Evolutionary conservation across 208 protist genomes (phyloP).

Genomic region (Leishmania gerbilli): DNA sequence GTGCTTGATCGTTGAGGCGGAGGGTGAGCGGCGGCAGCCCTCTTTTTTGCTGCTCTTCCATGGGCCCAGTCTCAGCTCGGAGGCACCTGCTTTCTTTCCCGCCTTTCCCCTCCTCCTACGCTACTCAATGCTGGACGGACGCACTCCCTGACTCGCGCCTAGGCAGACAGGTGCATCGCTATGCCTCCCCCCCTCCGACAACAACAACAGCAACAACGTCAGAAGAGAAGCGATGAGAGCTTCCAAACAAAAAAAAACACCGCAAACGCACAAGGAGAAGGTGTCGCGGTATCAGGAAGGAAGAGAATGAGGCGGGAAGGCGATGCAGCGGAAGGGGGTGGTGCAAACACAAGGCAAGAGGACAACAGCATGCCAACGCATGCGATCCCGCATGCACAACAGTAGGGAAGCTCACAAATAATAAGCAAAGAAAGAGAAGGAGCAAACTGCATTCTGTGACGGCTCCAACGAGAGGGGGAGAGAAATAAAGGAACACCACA

Average conservation of each 20-base stretch:
- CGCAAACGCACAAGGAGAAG: not conserved
- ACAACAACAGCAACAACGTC: not conserved
- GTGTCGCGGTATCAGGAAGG: not conserved
- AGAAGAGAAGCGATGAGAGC: not conserved
- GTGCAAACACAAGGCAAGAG: not conserved
- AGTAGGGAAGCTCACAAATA: not conserved
- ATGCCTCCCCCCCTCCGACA: not conserved
- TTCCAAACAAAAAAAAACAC: not conserved
- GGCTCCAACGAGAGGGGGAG: not conserved
- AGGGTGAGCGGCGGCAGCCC: not conserved
- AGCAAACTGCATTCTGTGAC: not conserved
- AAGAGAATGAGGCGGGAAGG: not conserved
- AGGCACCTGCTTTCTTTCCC: not conserved
- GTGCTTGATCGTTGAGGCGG: not conserved
- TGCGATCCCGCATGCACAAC: not conserved
- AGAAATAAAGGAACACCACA: not conserved
- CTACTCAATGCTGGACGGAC: not conserved
- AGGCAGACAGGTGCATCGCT: not conserved
- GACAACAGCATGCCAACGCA: not conserved
- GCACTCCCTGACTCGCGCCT: not conserved
- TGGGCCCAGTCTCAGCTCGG: not conserved
- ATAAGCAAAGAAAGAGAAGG: too few species aligned
- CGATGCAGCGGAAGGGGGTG: not conserved
- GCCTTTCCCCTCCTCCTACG: not conserved
- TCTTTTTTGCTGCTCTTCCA: not conserved